Evolutionary conservation across 345 rosid genomes (phyloP), one percentile per base, ranked within the genome.

Genomic region (Citrus maxima): DNA sequence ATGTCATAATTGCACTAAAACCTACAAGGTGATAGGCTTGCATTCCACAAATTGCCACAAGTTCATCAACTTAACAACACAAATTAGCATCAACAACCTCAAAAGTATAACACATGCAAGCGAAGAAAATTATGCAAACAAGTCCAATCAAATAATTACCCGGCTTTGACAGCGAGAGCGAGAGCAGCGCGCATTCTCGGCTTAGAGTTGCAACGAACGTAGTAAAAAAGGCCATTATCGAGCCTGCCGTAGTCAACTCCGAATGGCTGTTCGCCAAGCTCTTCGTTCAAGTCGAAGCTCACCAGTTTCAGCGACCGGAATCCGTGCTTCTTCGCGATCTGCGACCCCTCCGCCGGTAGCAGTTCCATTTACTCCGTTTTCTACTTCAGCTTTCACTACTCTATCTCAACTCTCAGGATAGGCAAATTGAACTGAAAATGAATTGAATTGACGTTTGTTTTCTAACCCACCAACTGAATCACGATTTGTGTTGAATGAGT

Each of bases 151-250:
- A 64, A 32, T 10, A 64, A 30, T 30, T 18, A 64, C 97, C 98
- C 98, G 80, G 82, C 95, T 87, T 88, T 91, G 77, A 93, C 89
- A 76, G 93, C 97, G 61, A 95, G 97, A 69, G 98, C 89, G 28
- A 95, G 93, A 73, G 96, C 93, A 73, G 97, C 97, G 80, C 98
- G 87, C 93, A 93, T 93, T 78, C 84, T 88, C 30, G 98, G 98
- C 83, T 93, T 95, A 74, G 95, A 86, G 75, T 95, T 95, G 73
- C 91, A 84, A 54, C 97, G 94, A 72, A 93, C 97, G 77, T 95
- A 93, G 87, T 95, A 95, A 76, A 74, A 71, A 75, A 94, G 96
- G 80, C 98, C 97, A 84, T 93, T 93, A 65, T 88, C 86, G 79
- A 95, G 97, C 78, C 89, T 86, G 18, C 97, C 97, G 51, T 85